Percentiles rank a stretch among this genome's conserved stretches.
phyloP scores from a whole-genome alignment of 331 rosid genomes.

The Quercus phellos region DNA sequence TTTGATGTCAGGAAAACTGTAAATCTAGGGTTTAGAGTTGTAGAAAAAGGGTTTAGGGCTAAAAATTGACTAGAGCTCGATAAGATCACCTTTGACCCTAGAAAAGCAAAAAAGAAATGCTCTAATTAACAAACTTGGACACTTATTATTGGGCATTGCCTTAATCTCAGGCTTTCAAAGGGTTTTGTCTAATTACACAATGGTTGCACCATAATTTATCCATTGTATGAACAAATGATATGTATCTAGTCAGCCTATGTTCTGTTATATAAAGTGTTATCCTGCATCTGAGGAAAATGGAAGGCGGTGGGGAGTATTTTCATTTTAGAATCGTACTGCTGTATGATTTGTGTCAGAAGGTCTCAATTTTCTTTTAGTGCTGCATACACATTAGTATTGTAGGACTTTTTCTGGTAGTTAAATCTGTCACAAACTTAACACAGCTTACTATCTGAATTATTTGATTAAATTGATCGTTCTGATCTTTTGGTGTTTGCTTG shows the following conservation, averaged over 20 bases:
- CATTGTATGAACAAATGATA: background rate
- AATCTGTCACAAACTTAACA: too few species aligned
- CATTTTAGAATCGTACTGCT: background rate
- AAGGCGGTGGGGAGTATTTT: background rate
- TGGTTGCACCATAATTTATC: background rate
- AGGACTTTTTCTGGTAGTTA: background rate
- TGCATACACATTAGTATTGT: background rate
- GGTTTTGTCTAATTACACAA: too few species aligned
- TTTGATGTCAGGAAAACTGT: too few species aligned
- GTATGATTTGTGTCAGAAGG: background rate
- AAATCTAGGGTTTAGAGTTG: too few species aligned
- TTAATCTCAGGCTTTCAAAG: too few species aligned
- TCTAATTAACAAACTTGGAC: too few species aligned
- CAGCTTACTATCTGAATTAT: background rate
- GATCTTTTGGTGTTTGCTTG: slow-evolving; percentile 13
- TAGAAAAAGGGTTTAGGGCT: too few species aligned
- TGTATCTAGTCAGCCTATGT: background rate
- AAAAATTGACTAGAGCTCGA: too few species aligned
- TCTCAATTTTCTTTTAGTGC: background rate
- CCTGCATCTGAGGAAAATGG: background rate
- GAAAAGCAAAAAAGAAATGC: too few species aligned
- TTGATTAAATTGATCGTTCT: background rate
- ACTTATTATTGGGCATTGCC: too few species aligned
- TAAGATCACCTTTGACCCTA: too few species aligned
- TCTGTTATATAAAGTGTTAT: background rate